Conservation (phyloP, 202 grass and related monocot genomes). For the Cymbopogon flexuosus region DNA sequence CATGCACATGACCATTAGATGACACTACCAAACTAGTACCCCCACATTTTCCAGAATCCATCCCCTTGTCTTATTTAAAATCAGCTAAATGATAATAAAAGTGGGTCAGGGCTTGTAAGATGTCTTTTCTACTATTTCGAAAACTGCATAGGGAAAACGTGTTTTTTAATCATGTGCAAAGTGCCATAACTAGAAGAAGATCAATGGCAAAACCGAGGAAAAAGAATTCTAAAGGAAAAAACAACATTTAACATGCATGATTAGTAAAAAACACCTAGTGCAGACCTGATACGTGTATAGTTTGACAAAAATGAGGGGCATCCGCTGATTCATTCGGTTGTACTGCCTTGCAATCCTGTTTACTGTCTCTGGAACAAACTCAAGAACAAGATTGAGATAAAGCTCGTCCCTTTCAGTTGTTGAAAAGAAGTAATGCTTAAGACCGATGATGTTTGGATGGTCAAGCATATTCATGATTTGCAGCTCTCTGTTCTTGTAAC, state of each 20-base stretch:
- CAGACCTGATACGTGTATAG: slow-evolving; percentile 89
- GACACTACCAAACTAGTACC: background rate
- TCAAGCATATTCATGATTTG: slow-evolving; percentile 99
- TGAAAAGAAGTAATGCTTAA: slow-evolving; percentile 97
- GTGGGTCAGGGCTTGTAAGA: background rate
- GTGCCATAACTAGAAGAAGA: background rate
- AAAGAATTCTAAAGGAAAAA: background rate
- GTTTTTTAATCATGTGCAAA: background rate
- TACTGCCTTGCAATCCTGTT: slow-evolving; percentile 77
- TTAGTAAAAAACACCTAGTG: background rate
- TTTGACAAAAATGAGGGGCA: slow-evolving; percentile 89
- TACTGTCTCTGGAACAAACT: slow-evolving; percentile 93
- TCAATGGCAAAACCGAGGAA: background rate
- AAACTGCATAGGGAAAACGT: background rate
- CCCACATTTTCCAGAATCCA: background rate
- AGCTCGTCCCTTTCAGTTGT: slow-evolving; percentile 82
- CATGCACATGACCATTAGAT: background rate
- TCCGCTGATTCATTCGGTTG: slow-evolving; percentile 75
- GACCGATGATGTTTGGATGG: slow-evolving; percentile 82
- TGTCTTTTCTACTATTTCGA: background rate
- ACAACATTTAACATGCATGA: background rate
- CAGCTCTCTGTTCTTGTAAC: slow-evolving; percentile 94
- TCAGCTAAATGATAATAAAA: background rate
- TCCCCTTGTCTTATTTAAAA: background rate
- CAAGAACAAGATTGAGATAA: slow-evolving; percentile 93